phyloP scores from a whole-genome alignment of 2,329 filamentous ascomycete genomes.

The Leptosphaerulina australis region DNA sequence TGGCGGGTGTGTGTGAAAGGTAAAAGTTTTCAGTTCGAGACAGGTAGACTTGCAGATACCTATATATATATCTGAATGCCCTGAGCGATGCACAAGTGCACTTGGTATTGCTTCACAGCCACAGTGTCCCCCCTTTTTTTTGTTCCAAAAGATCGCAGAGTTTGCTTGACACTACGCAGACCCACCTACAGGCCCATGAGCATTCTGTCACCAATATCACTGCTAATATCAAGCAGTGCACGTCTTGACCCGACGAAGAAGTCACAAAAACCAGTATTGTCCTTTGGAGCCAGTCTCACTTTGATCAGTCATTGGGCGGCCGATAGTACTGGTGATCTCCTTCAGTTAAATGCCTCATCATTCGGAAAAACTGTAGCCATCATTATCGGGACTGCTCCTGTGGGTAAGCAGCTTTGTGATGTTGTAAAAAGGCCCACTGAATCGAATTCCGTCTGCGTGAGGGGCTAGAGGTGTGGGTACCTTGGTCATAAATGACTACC shows the following conservation, averaged over 20 bases:
- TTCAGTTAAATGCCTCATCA: background rate
- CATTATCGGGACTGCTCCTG: constrained; percentile 9
- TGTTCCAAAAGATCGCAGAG: too few relatives aligned
- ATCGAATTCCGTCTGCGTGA: constrained; percentile 26
- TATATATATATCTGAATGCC: too few relatives aligned
- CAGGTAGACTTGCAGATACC: too few relatives aligned
- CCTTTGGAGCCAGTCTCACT: constrained; percentile 5
- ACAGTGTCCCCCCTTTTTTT: too few relatives aligned
- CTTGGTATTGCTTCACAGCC: too few relatives aligned
- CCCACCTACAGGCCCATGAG: too few relatives aligned
- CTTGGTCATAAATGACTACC: constrained; percentile 26
- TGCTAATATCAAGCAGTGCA: background rate
- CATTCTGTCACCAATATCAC: too few relatives aligned
- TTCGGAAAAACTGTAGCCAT: background rate
- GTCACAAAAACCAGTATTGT: constrained; percentile 35
- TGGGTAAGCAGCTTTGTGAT: background rate
- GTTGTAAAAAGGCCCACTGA: constrained; percentile 25
- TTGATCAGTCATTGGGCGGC: constrained; percentile 1
- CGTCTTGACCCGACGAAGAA: constrained; percentile 24
- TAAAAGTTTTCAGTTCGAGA: too few relatives aligned
- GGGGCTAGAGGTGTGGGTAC: constrained; percentile 37
- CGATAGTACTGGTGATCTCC: background rate
- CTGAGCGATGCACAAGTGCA: too few relatives aligned
- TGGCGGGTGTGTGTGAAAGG: too few relatives aligned
- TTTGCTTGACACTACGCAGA: too few relatives aligned